Base-by-base conservation (phyloP, 2,329 filamentous ascomycete species). In the Eutypella sp. region DNA sequence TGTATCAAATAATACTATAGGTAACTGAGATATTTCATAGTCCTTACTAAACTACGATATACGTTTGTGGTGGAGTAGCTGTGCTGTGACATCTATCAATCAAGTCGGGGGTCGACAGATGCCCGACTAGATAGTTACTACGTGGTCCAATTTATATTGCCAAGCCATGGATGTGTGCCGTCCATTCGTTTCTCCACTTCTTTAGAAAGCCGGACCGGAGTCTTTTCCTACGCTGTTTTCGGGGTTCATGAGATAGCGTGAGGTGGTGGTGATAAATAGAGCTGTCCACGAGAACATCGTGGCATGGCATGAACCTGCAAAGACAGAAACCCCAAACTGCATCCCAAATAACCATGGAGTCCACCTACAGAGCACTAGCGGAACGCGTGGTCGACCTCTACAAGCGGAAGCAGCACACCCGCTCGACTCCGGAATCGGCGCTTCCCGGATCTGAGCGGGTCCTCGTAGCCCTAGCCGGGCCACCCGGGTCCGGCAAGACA, bases 401-500 rank as follows among this genome's bases (percentile, higher is more conserved):
- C 29, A 11, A 33, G 11, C 29, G 16, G 29, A 33, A 33, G 29
- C 29, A 33, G 16, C 6, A 33, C 29, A 6, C 13, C 6, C 5
- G 16, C 11, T n/a, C 29, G 29, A 15, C 29, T n/a, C 5, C 29
- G 29, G 29, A 6, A 33, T n/a, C n/a, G n/a, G 5, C 29, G 5
- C 5, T 15, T 15, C 29, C 29, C 6, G 29, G 4, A 15, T n/a
- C 29, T 15, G 11, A 6, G 16, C 29, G 48, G 7, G 41, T 57
- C 45, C 22, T 58, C n/a, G 51, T 58, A 38, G 53, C 50, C 5
- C 45, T 59, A 38, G 46, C 57, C 15, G 54, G 57, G 1, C 47
- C 54, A 4, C 54, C 56, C 2, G 55, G 57, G 5, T 58, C 53
- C 5, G 54, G 56, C 33, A 59, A 59, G 47, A 54, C 53, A 19